Conservation (phyloP, 768 basidiomycete species). For the Phlegmacium glaucopus region DNA sequence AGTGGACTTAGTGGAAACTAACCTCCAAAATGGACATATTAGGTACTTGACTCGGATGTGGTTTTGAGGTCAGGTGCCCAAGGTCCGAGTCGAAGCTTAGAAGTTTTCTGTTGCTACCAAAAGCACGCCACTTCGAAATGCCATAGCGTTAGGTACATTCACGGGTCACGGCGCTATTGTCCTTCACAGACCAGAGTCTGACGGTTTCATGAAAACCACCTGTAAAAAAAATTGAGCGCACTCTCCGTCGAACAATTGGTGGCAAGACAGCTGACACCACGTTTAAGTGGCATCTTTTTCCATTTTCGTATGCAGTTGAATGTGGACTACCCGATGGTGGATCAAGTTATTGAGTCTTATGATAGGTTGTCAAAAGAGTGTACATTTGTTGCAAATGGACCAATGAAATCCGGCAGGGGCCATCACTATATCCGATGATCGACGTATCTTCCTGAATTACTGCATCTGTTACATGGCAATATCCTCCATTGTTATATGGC, state of each 20-base stretch:
- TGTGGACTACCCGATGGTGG: no score
- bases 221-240: slow-evolving; percentile 38
- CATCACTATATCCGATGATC: slow-evolving; percentile 41
- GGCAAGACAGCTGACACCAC: slow-evolving; percentile 39
- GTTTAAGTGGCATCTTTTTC: neutral
- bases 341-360: no score
- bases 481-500: slow-evolving; percentile 31
- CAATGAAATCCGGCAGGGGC: slow-evolving; percentile 40
- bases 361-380: neutral
- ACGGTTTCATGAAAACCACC: slow-evolving; percentile 46
- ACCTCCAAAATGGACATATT: slow-evolving; percentile 47
- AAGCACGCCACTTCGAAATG: slow-evolving; percentile 31
- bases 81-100: slow-evolving; percentile 37
- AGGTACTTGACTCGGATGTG: slow-evolving; percentile 34
- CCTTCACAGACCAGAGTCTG: slow-evolving; percentile 36
- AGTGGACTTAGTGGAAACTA: slow-evolving; percentile 27
- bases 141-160: slow-evolving; percentile 33
- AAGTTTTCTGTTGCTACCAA: slow-evolving; percentile 33
- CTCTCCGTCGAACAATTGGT: slow-evolving; percentile 24
- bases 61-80: slow-evolving; percentile 25
- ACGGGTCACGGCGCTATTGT: slow-evolving; percentile 17
- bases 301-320: no score
- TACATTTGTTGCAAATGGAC: slow-evolving; percentile 28
- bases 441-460: slow-evolving; percentile 37
- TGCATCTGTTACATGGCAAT: slow-evolving; percentile 45